These are phyloP conservation scores for Yamadazyma dendronema DNA, from an alignment of 1,139 yeast genomes.

Conservation along the genomic window DNA sequence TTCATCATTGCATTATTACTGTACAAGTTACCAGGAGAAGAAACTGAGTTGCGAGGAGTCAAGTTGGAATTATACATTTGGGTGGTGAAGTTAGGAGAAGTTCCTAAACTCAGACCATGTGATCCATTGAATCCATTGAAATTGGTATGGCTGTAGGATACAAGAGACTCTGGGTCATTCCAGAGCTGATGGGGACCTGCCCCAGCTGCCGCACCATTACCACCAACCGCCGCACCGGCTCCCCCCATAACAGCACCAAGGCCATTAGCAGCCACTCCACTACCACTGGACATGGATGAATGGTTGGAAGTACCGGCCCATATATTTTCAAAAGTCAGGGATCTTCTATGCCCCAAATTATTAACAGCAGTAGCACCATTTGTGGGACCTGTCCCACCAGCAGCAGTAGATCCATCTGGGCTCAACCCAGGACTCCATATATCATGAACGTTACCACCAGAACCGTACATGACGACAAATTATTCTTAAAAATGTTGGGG, in stretches of 20 bases:
- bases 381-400: not conserved
- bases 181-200: no score
- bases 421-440: not conserved
- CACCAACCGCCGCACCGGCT: not conserved
- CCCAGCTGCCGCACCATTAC: not conserved
- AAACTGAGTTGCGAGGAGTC: no score
- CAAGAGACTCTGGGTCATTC: no score
- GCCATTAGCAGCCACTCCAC: slow-evolving; percentile 1
- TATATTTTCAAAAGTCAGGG: slow-evolving; percentile 14
- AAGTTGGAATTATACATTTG: no score
- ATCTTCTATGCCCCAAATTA: slow-evolving; percentile 6
- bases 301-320: slow-evolving; percentile 12
- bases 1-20: no score
- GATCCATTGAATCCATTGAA: no score
- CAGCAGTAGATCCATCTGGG: not conserved
- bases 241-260: not conserved
- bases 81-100: no score
- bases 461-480: not conserved
- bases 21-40: no score
- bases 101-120: no score
- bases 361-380: not conserved
- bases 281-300: slow-evolving; percentile 9
- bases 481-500: no score
- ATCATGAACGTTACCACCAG: no score
- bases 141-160: no score